These are phyloP conservation scores for Auricularia sp. DNA, from an alignment of 768 basidiomycete genomes.

Conservation along the genomic window DNA sequence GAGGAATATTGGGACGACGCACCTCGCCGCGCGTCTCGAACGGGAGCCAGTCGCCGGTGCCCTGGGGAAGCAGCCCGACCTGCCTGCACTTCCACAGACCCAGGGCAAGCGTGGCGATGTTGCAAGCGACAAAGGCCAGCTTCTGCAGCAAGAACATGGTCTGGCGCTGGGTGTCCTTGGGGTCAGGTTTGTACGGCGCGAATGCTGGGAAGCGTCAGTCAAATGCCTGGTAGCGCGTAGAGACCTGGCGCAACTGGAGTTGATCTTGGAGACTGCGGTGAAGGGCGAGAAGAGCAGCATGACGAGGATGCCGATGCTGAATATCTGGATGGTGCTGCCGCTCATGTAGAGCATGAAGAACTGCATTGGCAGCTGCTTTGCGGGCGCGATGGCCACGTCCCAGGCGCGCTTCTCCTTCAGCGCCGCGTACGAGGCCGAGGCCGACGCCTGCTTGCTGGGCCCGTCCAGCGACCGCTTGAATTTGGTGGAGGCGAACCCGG, in stretches of 20 bases:
- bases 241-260: constrained; percentile 48
- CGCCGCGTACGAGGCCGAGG: constrained; percentile 47
- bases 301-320: constrained; percentile 93
- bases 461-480: not conserved
- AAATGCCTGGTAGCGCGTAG: not conserved
- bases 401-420: constrained; percentile 76
- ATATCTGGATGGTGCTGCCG: constrained; percentile 89
- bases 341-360: constrained; percentile 99
- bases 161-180: constrained; percentile 35
- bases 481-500: constrained; percentile 40
- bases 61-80: constrained; percentile 85
- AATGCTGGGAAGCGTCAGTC: constrained; percentile 33
- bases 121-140: constrained; percentile 59
- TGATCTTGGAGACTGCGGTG: constrained; percentile 71
- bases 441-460: constrained; percentile 17
- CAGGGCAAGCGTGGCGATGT: constrained; percentile 66
- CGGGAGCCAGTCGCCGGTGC: constrained; percentile 90
- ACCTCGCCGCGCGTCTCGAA: constrained; percentile 77
- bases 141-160: constrained; percentile 61
- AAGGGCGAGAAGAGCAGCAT: constrained; percentile 85
- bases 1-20: constrained; percentile 20
- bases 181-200: constrained; percentile 50
- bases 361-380: constrained; percentile 92
- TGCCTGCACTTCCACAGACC: constrained; percentile 89
- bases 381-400: constrained; percentile 76